Conservation (phyloP, 2,329 filamentous ascomycete genomes). For the Metarhizium humberi region DNA sequence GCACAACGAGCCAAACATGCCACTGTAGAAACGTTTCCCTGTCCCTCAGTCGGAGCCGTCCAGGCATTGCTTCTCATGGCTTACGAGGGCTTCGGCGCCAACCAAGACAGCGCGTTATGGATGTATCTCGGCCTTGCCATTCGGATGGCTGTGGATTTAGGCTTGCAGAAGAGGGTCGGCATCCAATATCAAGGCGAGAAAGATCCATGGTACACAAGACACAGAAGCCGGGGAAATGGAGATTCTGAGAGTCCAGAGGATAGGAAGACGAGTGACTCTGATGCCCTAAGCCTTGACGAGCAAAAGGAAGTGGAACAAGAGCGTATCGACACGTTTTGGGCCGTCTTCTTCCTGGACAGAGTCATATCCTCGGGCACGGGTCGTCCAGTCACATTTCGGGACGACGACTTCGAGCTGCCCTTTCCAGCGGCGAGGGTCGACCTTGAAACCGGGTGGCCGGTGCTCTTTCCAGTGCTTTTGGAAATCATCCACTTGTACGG, state of each 20-base stretch:
- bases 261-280: conserved; percentile 29
- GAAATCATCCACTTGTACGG: conserved; percentile 82
- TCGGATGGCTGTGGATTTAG: conserved; percentile 70
- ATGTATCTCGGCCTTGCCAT: conserved; percentile 89
- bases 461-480: conserved; percentile 71
- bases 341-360: conserved; percentile 78
- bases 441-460: conserved; percentile 58
- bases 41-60: conserved; percentile 72
- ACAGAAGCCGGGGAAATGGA: conserved; percentile 27
- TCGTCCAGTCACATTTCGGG: conserved; percentile 70
- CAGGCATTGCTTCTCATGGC: conserved; percentile 78
- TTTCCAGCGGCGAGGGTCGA: conserved; percentile 46
- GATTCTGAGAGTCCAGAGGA: conserved; percentile 29
- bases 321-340: conserved; percentile 81
- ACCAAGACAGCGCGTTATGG: conserved; percentile 83
- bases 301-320: conserved; percentile 67
- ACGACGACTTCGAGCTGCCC: conserved; percentile 75
- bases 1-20: conserved; percentile 76
- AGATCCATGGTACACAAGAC: conserved; percentile 39
- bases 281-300: conserved; percentile 36
- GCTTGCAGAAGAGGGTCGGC: conserved; percentile 73
- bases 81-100: conserved; percentile 82
- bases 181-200: conserved; percentile 51
- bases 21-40: conserved; percentile 73
- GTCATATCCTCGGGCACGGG: conserved; percentile 84